Conservation (phyloP, 2,329 filamentous ascomycete genomes). For the Ascochyta clinopodiicola region DNA sequence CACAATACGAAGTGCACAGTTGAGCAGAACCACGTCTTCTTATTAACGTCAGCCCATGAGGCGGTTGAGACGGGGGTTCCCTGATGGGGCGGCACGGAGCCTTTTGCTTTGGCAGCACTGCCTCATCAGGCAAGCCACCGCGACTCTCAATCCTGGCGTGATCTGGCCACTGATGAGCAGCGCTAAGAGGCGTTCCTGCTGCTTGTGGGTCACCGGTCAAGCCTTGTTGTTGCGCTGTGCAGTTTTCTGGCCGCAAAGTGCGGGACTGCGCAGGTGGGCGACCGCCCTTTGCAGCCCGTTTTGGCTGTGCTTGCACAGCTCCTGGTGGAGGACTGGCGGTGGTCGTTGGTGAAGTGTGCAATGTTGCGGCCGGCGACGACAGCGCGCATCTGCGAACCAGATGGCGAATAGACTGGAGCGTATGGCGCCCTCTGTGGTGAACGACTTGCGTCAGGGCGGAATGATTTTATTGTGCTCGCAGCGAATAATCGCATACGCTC, state of each 20-base stretch:
- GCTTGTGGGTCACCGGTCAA: constrained; percentile 30
- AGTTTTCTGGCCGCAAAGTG: constrained; percentile 7
- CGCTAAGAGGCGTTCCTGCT: constrained; percentile 30
- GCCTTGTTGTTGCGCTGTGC: constrained; percentile 12
- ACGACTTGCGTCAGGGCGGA: constrained; percentile 24
- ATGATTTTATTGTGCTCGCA: constrained; percentile 22
- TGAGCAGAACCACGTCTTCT: constrained; percentile 10
- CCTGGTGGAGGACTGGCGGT: constrained; percentile 21
- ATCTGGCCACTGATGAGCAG: constrained; percentile 20
- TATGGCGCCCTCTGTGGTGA: constrained; percentile 15
- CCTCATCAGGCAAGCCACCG: constrained; percentile 23
- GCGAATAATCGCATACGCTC: constrained; percentile 32
- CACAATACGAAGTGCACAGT: not conserved
- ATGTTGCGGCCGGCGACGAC: constrained; percentile 6
- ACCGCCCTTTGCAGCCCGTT: constrained; percentile 22
- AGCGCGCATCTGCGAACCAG: constrained; percentile 17
- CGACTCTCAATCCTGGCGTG: constrained; percentile 9
- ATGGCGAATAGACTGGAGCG: constrained; percentile 18
- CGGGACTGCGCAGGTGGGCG: constrained; percentile 5
- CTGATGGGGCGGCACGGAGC: constrained; percentile 10
- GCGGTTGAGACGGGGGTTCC: not conserved
- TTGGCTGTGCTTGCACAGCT: constrained; percentile 10
- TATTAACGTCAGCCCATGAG: constrained; percentile 7
- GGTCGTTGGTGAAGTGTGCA: not conserved
- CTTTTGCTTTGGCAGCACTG: constrained; percentile 22